Evolutionary conservation across 1,139 yeast species (phyloP).

Genomic region (Magnusiomyces ingens): DNA sequence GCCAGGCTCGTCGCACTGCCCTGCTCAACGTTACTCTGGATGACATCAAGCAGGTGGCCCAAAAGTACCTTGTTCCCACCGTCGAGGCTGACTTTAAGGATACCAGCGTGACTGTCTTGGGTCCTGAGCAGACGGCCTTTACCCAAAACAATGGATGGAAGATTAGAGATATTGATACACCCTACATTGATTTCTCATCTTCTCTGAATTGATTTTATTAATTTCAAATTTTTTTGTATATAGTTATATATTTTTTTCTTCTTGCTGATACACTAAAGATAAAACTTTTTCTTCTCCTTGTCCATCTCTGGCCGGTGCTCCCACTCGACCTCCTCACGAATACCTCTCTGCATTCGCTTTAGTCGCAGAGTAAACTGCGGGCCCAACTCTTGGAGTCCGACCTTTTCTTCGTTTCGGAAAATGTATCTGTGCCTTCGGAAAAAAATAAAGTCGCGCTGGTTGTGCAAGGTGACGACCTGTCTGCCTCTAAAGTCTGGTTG

Average conservation of each 20-base stretch:
- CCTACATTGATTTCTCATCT: constrained; percentile 5
- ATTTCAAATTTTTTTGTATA: neutral
- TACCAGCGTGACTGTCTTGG: constrained; percentile 45
- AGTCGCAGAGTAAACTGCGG: constrained; percentile 91
- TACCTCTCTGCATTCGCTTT: constrained; percentile 83
- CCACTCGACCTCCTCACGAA: constrained; percentile 91
- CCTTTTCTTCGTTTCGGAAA: constrained; percentile 82
- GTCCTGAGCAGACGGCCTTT: constrained; percentile 38
- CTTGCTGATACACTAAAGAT: constrained; percentile 25
- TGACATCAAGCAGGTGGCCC: constrained; percentile 60
- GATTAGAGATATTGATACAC: constrained; percentile 20
- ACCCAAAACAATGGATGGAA: constrained; percentile 36
- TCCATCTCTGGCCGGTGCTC: constrained; percentile 96
- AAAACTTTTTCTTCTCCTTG: constrained; percentile 87
- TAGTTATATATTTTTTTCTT: neutral
- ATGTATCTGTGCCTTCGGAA: constrained; percentile 92
- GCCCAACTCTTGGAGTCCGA: constrained; percentile 91
- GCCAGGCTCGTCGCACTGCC: constrained; percentile 70
- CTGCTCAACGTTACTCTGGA: constrained; percentile 56
- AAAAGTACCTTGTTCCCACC: constrained; percentile 45
- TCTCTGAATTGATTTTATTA: neutral
- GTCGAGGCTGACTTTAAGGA: constrained; percentile 19
- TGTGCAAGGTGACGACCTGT: constrained; percentile 90
- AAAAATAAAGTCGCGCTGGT: constrained; percentile 90
- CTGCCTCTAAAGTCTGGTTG: constrained; percentile 91